Conservation (phyloP, 2,329 filamentous ascomycete species). For the Fusarium veterinarium region DNA sequence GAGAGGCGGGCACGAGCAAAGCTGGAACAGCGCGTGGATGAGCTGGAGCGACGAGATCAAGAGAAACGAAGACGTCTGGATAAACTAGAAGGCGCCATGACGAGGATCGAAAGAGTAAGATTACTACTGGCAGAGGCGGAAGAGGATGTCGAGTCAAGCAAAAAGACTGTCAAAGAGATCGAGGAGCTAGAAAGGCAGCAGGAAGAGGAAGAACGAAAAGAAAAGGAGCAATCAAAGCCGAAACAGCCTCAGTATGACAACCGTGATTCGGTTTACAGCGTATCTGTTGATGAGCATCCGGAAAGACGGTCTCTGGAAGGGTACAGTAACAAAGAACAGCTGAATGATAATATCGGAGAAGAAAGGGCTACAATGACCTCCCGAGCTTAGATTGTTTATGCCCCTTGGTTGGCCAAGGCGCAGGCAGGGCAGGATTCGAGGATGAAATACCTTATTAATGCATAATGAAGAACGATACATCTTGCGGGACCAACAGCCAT, state of each 20-base stretch:
- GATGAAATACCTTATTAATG: neutral
- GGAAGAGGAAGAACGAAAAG: slow-evolving; percentile 29
- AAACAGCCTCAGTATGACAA: neutral
- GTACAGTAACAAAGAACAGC: neutral
- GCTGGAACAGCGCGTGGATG: slow-evolving; percentile 76
- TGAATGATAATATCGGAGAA: neutral
- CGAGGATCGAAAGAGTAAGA: slow-evolving; percentile 76
- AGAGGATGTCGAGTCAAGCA: slow-evolving; percentile 36
- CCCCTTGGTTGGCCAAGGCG: neutral
- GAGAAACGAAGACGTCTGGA: slow-evolving; percentile 78
- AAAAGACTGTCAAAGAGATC: slow-evolving; percentile 31
- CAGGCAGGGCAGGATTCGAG: neutral
- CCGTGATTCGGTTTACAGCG: slow-evolving; percentile 6
- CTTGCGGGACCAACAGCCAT: neutral
- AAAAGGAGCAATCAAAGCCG: slow-evolving; percentile 12
- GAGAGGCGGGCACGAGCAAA: slow-evolving; percentile 77
- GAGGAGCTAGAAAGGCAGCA: slow-evolving; percentile 34
- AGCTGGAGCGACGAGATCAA: slow-evolving; percentile 75
- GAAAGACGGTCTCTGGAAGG: slow-evolving; percentile 11
- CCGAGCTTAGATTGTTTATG: neutral
- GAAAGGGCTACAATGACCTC: neutral
- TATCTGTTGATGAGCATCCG: neutral
- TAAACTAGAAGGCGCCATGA: slow-evolving; percentile 76
- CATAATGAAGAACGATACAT: slow-evolving; percentile 15
- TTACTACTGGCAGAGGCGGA: slow-evolving; percentile 62